A percentile compares a stretch with the other conserved stretches of the same genome.
Conservation (phyloP, 1,139 yeast species). For the Pneumocystis carinii region DNA sequence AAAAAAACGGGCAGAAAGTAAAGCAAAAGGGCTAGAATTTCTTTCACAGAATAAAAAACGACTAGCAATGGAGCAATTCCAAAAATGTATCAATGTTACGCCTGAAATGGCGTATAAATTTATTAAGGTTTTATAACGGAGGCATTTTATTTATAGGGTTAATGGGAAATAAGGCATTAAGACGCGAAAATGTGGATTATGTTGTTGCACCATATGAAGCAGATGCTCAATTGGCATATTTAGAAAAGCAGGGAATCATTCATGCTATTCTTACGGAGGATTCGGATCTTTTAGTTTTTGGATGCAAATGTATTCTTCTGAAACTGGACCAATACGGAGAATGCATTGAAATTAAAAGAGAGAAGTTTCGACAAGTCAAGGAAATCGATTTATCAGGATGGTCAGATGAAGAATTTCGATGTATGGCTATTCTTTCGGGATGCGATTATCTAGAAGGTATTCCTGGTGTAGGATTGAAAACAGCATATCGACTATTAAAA, state of each 20-base stretch:
- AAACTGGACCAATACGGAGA: conserved; percentile 67
- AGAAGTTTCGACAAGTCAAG: conserved; percentile 26
- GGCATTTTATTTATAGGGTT: not conserved
- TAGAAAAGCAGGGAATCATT: conserved; percentile 60
- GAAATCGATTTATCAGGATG: conserved; percentile 32
- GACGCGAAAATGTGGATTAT: conserved; percentile 42
- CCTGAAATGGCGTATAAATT: conserved; percentile 82
- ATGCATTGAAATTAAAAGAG: conserved; percentile 52
- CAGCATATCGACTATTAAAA: conserved; percentile 52
- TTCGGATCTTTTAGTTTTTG: conserved; percentile 82
- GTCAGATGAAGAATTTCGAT: conserved; percentile 45
- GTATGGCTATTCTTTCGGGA: conserved; percentile 78
- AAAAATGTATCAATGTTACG: conserved; percentile 74
- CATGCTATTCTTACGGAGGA: conserved; percentile 89
- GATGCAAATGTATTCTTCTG: conserved; percentile 61
- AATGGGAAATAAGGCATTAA: conserved; percentile 28
- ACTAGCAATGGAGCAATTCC: conserved; percentile 53
- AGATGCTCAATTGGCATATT: conserved; percentile 87
- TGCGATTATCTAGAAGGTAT: conserved; percentile 91
- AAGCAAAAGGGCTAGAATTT: conserved; percentile 38
- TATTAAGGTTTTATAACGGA: conserved; percentile 34
- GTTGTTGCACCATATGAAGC: conserved; percentile 98
- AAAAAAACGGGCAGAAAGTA: conserved; percentile 42
- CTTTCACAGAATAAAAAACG: conserved; percentile 38
- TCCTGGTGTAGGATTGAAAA: conserved; percentile 63